Base-by-base conservation (phyloP, 352 stramenopile species). In the Phytophthora aleatoria region DNA sequence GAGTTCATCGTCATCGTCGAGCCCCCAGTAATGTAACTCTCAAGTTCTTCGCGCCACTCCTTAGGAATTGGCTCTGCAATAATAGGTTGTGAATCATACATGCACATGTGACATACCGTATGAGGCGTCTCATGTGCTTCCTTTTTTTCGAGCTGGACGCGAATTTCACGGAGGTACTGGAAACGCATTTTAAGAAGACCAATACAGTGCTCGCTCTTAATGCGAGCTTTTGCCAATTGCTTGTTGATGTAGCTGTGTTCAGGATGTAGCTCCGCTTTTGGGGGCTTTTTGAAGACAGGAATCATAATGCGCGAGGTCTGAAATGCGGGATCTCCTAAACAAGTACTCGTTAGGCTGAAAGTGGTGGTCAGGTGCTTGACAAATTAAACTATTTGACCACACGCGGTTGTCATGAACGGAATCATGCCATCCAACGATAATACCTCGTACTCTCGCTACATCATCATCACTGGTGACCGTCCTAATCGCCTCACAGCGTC, bases 1-100 rank as follows among this genome's bases (percentile, higher is more conserved):
- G 3, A 67, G 35, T 33, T 67, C 56, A 26, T 71, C 56, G 6
- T 71, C 63, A 6, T 61, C 56, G 9, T 61, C 57, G 1, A 71
- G 56, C 20, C 24, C 1, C 44, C 53, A 26, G 27, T 55, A 5
- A 52, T 39, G 1, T 13, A 35, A 11, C n/a, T 16, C 4, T 55
- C 30, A 16, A 65, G 45, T 10, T 70, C 50, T 5, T 15, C 10
- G 20, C n/a, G 12, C 62, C 62, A 62, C 7, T 59, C 42, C 12
- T 11, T 13, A 7, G 61, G 49, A 38, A 65, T 51, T 3, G 41
- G 55, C 26, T 73, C 54, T 9, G 39, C 45, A 69, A 53, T 1
- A 66, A 33, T 9, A 73, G 16, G 54, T 73, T 73, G 28, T 69
- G 66, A 11, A 73, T 26, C 44, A 66, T 69, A 41, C 33, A 30